These are phyloP conservation scores for Vicia villosa DNA, from an alignment of 306 rosid genomes.

Conservation along the genomic window DNA sequence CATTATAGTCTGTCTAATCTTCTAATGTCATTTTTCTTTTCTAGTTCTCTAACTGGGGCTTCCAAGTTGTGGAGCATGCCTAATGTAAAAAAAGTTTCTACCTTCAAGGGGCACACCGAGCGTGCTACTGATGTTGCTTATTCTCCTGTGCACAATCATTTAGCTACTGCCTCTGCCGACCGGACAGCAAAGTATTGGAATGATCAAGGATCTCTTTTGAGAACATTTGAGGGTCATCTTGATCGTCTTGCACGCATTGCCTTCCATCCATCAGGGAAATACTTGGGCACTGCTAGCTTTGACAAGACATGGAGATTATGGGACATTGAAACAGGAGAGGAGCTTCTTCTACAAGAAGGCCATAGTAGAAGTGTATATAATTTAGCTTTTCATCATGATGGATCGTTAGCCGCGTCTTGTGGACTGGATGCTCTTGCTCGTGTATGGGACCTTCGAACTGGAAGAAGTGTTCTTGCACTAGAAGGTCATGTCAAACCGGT, in stretches of 20 bases:
- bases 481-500: conserved; percentile 98
- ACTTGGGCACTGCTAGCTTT: conserved; percentile 92
- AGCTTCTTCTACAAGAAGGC: conserved; percentile 97
- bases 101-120: conserved; percentile 84
- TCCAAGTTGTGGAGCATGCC: conserved; percentile 96
- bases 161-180: conserved; percentile 97
- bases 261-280: conserved; percentile 95
- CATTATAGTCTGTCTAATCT: conserved; percentile 22
- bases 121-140: conserved; percentile 83
- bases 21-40: conserved; percentile 35
- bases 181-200: conserved; percentile 89
- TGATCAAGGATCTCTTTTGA: conserved; percentile 68
- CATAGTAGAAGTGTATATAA: conserved; percentile 89
- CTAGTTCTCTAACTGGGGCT: conserved; percentile 77
- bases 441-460: conserved; percentile 96
- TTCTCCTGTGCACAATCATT: conserved; percentile 70
- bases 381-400: conserved; percentile 82
- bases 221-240: conserved; percentile 85
- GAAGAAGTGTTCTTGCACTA: conserved; percentile 87
- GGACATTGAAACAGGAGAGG: conserved; percentile 86
- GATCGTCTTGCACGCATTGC: conserved; percentile 95
- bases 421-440: conserved; percentile 89
- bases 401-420: conserved; percentile 90
- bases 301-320: conserved; percentile 99
- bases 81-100: conserved; percentile 55